These are phyloP conservation scores for Pleurotus sapidus DNA, from an alignment of 768 basidiomycete species.

Conservation along the genomic window DNA sequence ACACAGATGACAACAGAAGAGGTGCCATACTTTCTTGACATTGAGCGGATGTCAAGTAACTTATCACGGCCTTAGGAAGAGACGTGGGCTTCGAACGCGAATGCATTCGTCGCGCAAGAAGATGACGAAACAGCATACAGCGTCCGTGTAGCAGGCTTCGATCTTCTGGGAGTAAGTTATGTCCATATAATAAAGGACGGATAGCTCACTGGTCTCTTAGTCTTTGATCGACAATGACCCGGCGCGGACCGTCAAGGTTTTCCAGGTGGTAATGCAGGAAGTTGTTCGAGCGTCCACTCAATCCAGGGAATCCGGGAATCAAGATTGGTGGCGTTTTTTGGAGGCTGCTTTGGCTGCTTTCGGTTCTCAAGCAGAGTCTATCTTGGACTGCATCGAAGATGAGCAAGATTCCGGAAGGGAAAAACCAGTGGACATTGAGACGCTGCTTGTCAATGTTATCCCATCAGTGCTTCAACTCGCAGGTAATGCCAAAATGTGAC, in stretches of 20 bases:
- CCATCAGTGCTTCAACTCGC: slow-evolving; percentile 70
- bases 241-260: slow-evolving; percentile 43
- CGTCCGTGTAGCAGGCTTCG: slow-evolving; percentile 80
- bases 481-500: slow-evolving; percentile 41
- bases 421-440: slow-evolving; percentile 75
- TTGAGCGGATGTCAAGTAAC: no score
- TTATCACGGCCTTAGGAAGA: slow-evolving; percentile 60
- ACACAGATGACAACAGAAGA: slow-evolving; percentile 90
- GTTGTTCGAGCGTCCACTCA: slow-evolving; percentile 58
- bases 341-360: slow-evolving; percentile 83
- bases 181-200: background rate
- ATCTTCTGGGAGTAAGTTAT: slow-evolving; percentile 65
- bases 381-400: slow-evolving; percentile 76
- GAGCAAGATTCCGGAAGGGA: slow-evolving; percentile 60
- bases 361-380: slow-evolving; percentile 75
- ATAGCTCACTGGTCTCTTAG: slow-evolving; percentile 25
- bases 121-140: slow-evolving; percentile 88
- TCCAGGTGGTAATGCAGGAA: slow-evolving; percentile 53
- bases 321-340: slow-evolving; percentile 88
- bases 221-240: slow-evolving; percentile 56
- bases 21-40: slow-evolving; percentile 33
- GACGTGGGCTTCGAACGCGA: slow-evolving; percentile 85
- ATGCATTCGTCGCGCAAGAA: slow-evolving; percentile 92
- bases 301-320: slow-evolving; percentile 48
- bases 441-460: slow-evolving; percentile 73